Conservation (phyloP, 2,329 filamentous ascomycete genomes). For the Arthrobotrys entomopaga region DNA sequence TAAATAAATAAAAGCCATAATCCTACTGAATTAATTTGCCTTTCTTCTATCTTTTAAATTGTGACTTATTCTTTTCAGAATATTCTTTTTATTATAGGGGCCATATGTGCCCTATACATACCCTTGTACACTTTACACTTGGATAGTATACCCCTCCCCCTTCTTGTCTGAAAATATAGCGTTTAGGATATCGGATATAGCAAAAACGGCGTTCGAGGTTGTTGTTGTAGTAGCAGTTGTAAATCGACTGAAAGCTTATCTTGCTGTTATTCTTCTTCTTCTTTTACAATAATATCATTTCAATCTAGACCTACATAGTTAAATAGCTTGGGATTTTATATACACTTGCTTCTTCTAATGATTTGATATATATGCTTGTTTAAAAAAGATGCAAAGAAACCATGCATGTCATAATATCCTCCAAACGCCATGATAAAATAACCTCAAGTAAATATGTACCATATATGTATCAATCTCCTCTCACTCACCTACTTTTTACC, state of each 20-base stretch:
- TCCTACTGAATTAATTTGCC: background rate
- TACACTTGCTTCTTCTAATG: background rate
- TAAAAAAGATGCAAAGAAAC: background rate
- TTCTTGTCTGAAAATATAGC: slow-evolving; percentile 12
- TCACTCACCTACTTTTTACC: slow-evolving; percentile 21
- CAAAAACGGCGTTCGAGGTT: slow-evolving; percentile 34
- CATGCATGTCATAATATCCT: background rate
- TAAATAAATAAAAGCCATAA: slow-evolving; percentile 20
- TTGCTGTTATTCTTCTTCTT: slow-evolving; percentile 2
- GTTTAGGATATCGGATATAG: slow-evolving; percentile 14
- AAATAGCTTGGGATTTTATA: too few relatives aligned
- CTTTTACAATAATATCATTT: too few relatives aligned
- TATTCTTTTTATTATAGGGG: too few relatives aligned
- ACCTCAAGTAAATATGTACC: too few relatives aligned
- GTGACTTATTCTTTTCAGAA: too few relatives aligned
- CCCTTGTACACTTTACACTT: slow-evolving; percentile 37
- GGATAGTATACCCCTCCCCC: slow-evolving; percentile 3
- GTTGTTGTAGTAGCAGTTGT: slow-evolving; percentile 25
- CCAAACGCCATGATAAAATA: slow-evolving; percentile 1
- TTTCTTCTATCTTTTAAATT: too few relatives aligned
- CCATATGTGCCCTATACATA: too few relatives aligned
- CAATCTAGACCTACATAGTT: background rate
- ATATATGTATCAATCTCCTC: background rate
- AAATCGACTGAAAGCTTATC: background rate
- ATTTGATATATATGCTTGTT: slow-evolving; percentile 7